A percentile compares a stretch with the other conserved stretches of the same genome.
Evolutionary conservation across 2,329 filamentous ascomycete genomes (phyloP).

Genomic region (Coniochaeta hoffmannii): DNA sequence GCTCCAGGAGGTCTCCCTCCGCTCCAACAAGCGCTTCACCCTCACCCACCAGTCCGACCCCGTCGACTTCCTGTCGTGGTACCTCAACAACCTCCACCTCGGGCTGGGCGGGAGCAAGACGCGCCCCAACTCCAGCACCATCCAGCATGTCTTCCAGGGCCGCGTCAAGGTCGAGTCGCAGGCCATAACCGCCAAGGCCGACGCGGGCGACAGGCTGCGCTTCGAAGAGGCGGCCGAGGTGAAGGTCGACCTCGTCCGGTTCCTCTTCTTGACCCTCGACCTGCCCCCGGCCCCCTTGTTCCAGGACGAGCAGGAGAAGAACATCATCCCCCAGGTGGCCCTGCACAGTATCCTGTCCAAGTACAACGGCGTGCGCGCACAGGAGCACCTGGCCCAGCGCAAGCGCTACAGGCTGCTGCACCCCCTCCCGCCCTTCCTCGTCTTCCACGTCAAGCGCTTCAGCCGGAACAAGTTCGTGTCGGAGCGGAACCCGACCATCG

Average conservation of each 20-base stretch:
- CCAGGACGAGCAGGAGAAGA: constrained; percentile 88
- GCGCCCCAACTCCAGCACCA: constrained; percentile 74
- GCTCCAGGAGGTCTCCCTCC: constrained; percentile 85
- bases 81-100: constrained; percentile 90
- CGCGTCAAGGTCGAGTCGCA: constrained; percentile 88
- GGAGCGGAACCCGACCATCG: constrained; percentile 95
- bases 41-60: constrained; percentile 89
- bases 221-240: constrained; percentile 88
- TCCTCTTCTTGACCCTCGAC: constrained; percentile 88
- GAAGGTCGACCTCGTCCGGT: constrained; percentile 68
- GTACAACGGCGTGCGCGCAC: constrained; percentile 81
- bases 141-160: constrained; percentile 92
- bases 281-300: constrained; percentile 88
- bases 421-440: constrained; percentile 81
- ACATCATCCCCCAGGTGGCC: constrained; percentile 91
- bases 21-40: constrained; percentile 87
- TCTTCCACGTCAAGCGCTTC: constrained; percentile 97
- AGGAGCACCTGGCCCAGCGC: constrained; percentile 83
- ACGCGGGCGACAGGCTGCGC: constrained; percentile 77
- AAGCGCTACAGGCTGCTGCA: constrained; percentile 85
- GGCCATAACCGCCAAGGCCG: constrained; percentile 83
- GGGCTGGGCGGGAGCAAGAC: constrained; percentile 84
- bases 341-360: constrained; percentile 79
- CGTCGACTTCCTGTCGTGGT: constrained; percentile 95
- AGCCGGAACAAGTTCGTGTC: constrained; percentile 93